Percentiles rank a stretch among this genome's conserved stretches.
These are phyloP conservation scores for Schwanniomyces vanrijiae DNA, from an alignment of 805 yeast species.

Conservation along the genomic window DNA sequence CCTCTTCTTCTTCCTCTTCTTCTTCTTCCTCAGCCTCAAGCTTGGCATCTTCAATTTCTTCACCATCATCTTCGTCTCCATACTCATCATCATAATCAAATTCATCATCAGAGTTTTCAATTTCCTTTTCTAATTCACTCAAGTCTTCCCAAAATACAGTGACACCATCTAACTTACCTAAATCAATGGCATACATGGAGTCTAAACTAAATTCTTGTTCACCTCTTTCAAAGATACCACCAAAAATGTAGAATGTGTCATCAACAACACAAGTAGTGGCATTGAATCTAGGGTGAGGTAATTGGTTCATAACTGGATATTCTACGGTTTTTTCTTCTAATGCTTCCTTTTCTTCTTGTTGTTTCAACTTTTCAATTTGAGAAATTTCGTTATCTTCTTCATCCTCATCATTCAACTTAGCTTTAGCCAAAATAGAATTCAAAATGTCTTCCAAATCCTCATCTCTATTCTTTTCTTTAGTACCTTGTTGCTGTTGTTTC, in stretches of 20 bases:
- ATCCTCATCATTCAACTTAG: constrained; percentile 64
- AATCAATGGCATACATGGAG: constrained; percentile 81
- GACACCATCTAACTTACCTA: constrained; percentile 84
- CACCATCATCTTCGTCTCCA: constrained; percentile 69
- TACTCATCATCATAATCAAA: constrained; percentile 45
- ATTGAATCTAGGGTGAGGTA: constrained; percentile 90
- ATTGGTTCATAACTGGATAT: constrained; percentile 55
- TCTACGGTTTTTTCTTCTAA: constrained; percentile 42
- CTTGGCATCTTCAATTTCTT: constrained; percentile 42
- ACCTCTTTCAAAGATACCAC: constrained; percentile 88
- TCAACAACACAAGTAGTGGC: constrained; percentile 82
- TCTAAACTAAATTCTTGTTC: constrained; percentile 85
- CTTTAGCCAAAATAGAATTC: constrained; percentile 69
- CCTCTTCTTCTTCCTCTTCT: constrained; percentile 68
- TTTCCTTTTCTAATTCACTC: constrained; percentile 52
- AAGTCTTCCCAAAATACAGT: constrained; percentile 89
- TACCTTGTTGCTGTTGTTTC: constrained; percentile 33
- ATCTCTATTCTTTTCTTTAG: constrained; percentile 58
- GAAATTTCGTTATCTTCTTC: constrained; percentile 38
- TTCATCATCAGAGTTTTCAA: constrained; percentile 63
- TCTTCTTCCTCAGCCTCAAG: constrained; percentile 55
- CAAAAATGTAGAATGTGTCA: constrained; percentile 79
- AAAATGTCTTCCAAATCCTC: constrained; percentile 81
- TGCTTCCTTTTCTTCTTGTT: constrained; percentile 39
- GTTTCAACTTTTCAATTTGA: constrained; percentile 34